Percentiles rank a stretch among this genome's conserved stretches.
phyloP scores from a whole-genome alignment of 169 alveolate species.

The Babesia gibsoni region DNA sequence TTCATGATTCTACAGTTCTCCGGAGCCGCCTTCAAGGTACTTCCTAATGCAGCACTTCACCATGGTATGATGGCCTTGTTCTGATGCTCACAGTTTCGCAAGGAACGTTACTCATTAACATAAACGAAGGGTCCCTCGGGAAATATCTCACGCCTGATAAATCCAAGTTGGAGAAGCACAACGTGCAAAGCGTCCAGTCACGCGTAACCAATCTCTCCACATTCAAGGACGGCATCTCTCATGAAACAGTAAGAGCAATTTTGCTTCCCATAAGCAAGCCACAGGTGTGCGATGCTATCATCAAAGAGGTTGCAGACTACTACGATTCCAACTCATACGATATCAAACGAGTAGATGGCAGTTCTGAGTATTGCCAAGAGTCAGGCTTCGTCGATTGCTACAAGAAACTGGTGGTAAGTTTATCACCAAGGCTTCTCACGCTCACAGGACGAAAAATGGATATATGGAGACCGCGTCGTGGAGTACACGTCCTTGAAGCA shows the following conservation, averaged over 20 bases:
- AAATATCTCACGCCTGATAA: conserved; percentile 81
- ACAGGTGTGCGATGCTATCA: conserved; percentile 49
- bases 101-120: conserved; percentile 85
- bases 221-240: conserved; percentile 50
- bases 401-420: conserved; percentile 41
- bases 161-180: conserved; percentile 80
- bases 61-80: conserved; percentile 84
- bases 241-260: conserved; percentile 11
- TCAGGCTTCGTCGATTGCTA: conserved; percentile 32
- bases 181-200: conserved; percentile 78
- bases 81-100: conserved; percentile 8
- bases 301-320: conserved; percentile 25
- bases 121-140: conserved; percentile 67
- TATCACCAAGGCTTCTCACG: background rate
- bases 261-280: background rate
- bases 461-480: conserved; percentile 37
- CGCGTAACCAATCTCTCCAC: conserved; percentile 75
- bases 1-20: conserved; percentile 58
- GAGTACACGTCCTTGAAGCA: conserved; percentile 23
- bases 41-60: conserved; percentile 80
- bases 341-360: background rate
- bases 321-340: background rate
- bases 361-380: conserved; percentile 9
- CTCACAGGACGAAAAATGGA: conserved; percentile 55
- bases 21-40: conserved; percentile 89